Base-by-base conservation (phyloP, 345 rosid genomes). In the Rubroshorea leprosula region DNA sequence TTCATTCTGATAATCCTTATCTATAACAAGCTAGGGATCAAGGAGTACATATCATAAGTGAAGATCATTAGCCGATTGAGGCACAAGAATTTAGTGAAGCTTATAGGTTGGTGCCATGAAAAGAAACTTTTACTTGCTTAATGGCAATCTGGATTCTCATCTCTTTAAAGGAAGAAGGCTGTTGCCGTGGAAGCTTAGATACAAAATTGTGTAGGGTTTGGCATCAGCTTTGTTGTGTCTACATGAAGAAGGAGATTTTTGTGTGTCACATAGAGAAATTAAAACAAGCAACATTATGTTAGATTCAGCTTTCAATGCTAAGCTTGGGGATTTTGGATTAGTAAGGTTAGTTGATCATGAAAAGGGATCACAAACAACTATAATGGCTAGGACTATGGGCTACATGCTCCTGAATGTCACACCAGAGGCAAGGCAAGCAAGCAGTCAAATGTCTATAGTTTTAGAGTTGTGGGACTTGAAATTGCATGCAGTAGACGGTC, bases 41-140 rank as follows among this genome's bases (percentile, higher is more conserved):
- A 47, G 50, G 65, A 67, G 49, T 67, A 45, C 5, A 64, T 20
- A 10, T 53, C 66, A 0, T 55, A 67, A 25, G 23, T 67, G 46
- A 60, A 38, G 27, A 67, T 23, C 29, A 60, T 67, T 13, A 45
- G 61, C 21, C 55, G 72, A 14, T 51, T 78, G 51, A 67, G 78
- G 59, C 83, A 78, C 62, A 73, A 72, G 64, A 78, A 78, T 60
- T 50, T 75, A 50, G 71, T 75, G 19, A 75, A 67, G 22, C 62
- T 78, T 3, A 63, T 60, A 5, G 83, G 83, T 5, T 78, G 80
- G 83, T 78, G 83, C 38, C 68, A 64, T 23, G 78, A 78, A 49
- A 57, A 51, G 13, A 78, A 75, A 19, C 39, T 78, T 8, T 25
- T 78, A 23, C 67, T 78, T 35, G 41, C 41, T 13, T 14, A 21